These are phyloP conservation scores for Penicillium sp. DNA, from an alignment of 2,329 filamentous ascomycete species.

Conservation along the genomic window DNA sequence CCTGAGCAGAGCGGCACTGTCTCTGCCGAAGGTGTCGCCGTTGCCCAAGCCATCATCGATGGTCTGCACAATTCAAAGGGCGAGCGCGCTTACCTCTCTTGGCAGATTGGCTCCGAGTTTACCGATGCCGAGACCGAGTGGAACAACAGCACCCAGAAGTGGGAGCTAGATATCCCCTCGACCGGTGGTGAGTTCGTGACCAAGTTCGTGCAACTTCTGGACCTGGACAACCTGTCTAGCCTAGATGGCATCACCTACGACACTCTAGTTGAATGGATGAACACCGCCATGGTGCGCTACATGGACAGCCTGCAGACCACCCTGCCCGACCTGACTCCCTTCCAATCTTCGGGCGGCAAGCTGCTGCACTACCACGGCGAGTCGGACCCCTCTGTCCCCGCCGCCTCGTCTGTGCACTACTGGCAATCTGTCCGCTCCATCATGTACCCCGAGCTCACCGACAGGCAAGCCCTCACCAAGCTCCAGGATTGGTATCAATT, in stretches of 20 bases:
- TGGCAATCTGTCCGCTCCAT: slow-evolving; percentile 55
- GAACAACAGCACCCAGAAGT: slow-evolving; percentile 29
- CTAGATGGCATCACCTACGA: slow-evolving; percentile 58
- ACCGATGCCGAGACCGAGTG: slow-evolving; percentile 28
- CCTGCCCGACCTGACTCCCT: slow-evolving; percentile 54
- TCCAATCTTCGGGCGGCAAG: slow-evolving; percentile 56
- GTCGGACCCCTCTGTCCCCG: slow-evolving; percentile 55
- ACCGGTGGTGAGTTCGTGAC: slow-evolving; percentile 44
- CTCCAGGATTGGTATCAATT: slow-evolving; percentile 58
- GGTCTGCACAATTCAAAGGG: slow-evolving; percentile 46
- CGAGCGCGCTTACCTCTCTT: slow-evolving; percentile 45
- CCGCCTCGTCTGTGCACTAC: slow-evolving; percentile 59
- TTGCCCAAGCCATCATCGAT: slow-evolving; percentile 39
- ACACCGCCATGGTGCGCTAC: slow-evolving; percentile 52
- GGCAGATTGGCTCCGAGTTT: slow-evolving; percentile 30
- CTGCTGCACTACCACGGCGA: slow-evolving; percentile 62
- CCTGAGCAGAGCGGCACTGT: slow-evolving; percentile 37
- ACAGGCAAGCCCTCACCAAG: slow-evolving; percentile 43
- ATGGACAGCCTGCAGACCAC: slow-evolving; percentile 57
- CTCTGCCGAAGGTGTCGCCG: slow-evolving; percentile 30
- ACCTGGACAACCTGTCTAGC: slow-evolving; percentile 43
- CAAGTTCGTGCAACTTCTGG: slow-evolving; percentile 33
- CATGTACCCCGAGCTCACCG: slow-evolving; percentile 51
- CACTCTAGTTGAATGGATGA: slow-evolving; percentile 59
- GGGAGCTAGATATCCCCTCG: slow-evolving; percentile 35